Evolutionary conservation across 2,329 filamentous ascomycete species (phyloP), one percentile per base, ranked within the genome.

Genomic region (Fusarium zealandicum): DNA sequence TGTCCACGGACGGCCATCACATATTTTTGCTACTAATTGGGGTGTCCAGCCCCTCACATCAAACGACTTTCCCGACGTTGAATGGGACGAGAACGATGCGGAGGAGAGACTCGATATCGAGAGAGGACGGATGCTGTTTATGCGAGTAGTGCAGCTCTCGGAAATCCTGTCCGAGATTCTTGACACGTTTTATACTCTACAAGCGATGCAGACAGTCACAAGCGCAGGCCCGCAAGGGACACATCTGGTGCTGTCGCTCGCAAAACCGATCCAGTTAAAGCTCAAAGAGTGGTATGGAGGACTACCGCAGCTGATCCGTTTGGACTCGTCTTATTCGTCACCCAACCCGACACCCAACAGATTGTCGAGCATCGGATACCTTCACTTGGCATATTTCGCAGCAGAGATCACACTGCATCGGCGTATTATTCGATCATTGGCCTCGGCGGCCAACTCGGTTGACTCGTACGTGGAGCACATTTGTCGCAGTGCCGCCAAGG

Each of bases 381-480:
- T 97, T 10, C 93, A 97, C 72, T 83, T 97, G 43, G 92, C 89
- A 46, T 97, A 97, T 75, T 96, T 96, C 69, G 92, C 93, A 2
- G 92, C 92, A 3, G 93, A 97, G 75, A 97, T 97, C 69, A 95
- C 90, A 0, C 87, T 97, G 17, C 93, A 97, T 72, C 86, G 93
- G 9, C 90, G 90, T 66, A 96, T 96, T 68, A 90, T 97, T 54
- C 88, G 92, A 44, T 93, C 92, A 1, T 81, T 97, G 36, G 69
- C 77, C 16, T 73, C 78, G 10, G 66, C 71, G 3, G 61, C 73
- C 5, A 69, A 72, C 6, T 68, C 73, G 4, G 79, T 87, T 32
- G 91, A 96, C 69, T 83, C 88, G 0, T 96, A 97, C 67, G 86
- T 96, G 42, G 84, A 92, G 49, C 91, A 96, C 73, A 96, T 97